Percentiles rank a stretch among this genome's conserved stretches.
phyloP scores from a whole-genome alignment of 2,329 filamentous ascomycete species.

The Botryotinia convoluta region DNA sequence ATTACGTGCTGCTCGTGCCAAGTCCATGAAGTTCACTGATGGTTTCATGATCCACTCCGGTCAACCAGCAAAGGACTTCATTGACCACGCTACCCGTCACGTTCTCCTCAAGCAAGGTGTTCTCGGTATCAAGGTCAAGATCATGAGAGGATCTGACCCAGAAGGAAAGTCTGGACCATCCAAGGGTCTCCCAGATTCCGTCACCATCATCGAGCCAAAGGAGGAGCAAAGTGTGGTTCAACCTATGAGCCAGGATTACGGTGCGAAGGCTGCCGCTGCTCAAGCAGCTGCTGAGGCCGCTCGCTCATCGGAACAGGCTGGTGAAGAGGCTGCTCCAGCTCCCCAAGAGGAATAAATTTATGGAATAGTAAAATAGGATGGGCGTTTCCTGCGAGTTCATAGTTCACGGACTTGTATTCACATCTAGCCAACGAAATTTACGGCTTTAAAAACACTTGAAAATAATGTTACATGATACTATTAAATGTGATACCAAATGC shows the following conservation, averaged over 20 bases:
- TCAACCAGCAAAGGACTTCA: conserved; percentile 99
- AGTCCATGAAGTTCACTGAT: conserved; percentile 99
- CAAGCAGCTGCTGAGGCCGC: conserved; percentile 65
- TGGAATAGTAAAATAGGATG: conserved; percentile 32
- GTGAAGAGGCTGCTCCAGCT: conserved; percentile 41
- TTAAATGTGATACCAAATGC: conserved; percentile 18
- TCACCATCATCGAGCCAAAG: conserved; percentile 99
- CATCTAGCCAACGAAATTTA: conserved; percentile 34
- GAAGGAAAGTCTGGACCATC: conserved; percentile 98
- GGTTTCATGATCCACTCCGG: conserved; percentile 99
- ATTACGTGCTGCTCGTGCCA: conserved; percentile 97
- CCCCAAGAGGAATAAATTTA: conserved; percentile 41
- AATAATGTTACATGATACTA: conserved; percentile 14
- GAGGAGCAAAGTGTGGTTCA: conserved; percentile 95
- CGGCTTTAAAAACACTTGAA: conserved; percentile 28
- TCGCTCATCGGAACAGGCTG: conserved; percentile 52
- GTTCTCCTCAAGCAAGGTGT: conserved; percentile 99
- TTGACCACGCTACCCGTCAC: conserved; percentile 97
- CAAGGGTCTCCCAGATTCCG: conserved; percentile 96
- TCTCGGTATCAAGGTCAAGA: conserved; percentile 99
- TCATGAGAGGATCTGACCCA: conserved; percentile 99
- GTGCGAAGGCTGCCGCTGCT: conserved; percentile 77
- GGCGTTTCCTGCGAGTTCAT: conserved; percentile 35
- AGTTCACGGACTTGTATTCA: conserved; percentile 35
- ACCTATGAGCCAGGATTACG: conserved; percentile 97